phyloP scores from a whole-genome alignment of 306 rosid genomes.

The Gynostemma pentaphyllum region DNA sequence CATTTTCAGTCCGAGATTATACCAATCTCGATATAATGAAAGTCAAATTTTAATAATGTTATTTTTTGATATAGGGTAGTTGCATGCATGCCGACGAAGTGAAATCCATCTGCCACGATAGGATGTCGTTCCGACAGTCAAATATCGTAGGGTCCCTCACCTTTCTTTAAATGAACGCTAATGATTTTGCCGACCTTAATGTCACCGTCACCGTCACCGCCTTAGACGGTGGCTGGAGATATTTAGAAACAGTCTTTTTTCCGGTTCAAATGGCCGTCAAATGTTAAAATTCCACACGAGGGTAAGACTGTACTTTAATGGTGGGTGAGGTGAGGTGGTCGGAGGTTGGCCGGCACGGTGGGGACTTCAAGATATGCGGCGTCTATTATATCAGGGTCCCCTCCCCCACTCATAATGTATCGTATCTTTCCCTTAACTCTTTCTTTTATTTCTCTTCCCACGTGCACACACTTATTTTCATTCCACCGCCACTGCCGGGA shows the following conservation, averaged over 20 bases:
- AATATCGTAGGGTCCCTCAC: not conserved
- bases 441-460: not conserved
- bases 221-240: not conserved
- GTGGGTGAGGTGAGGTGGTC: slow-evolving; percentile 12
- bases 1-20: no score
- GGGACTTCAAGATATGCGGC: slow-evolving; percentile 7
- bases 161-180: no score
- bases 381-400: not conserved
- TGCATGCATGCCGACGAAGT: not conserved
- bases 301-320: no score
- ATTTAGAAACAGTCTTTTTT: no score
- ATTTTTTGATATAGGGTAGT: no score
- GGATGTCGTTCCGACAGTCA: not conserved
- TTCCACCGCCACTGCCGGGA: not conserved
- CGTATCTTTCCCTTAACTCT: not conserved
- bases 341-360: slow-evolving; percentile 5
- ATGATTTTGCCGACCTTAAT: not conserved
- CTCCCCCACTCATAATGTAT: no score
- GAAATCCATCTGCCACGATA: not conserved
- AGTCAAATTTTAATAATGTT: no score
- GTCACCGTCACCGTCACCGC: no score
- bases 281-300: no score
- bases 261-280: no score
- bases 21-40: no score
- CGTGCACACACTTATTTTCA: not conserved